phyloP scores from a whole-genome alignment of 2,329 filamentous ascomycete species.

The Coleophoma cylindrospora region DNA sequence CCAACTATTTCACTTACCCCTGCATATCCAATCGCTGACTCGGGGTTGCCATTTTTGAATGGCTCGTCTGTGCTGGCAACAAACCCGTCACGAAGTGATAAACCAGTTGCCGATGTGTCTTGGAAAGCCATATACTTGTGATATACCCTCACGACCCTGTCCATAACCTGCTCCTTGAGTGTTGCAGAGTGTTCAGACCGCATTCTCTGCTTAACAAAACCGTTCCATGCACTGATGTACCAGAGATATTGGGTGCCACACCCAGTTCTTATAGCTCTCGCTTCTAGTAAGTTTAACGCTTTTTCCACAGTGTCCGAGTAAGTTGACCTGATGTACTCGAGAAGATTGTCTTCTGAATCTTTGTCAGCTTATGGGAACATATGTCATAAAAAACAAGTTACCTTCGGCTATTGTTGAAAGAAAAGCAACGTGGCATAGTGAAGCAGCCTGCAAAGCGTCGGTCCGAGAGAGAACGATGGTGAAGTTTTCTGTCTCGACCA shows the following conservation, averaged over 20 bases:
- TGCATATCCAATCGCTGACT: too few species aligned
- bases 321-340: background rate
- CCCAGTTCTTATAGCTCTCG: background rate
- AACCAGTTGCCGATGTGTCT: background rate
- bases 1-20: too few species aligned
- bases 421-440: background rate
- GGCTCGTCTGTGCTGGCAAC: too few species aligned
- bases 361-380: background rate
- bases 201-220: background rate
- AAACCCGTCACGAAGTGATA: too few species aligned
- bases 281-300: background rate
- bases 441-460: background rate
- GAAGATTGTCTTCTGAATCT: background rate
- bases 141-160: background rate
- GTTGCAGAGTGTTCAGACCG: background rate
- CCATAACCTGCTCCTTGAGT: background rate
- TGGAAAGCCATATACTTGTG: conserved; percentile 1
- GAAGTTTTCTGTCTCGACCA: background rate
- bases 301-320: background rate
- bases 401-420: background rate
- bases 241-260: background rate
- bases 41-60: too few species aligned
- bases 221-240: background rate
- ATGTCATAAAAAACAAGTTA: background rate
- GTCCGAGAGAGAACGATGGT: background rate